Conservation (phyloP, 2,329 filamentous ascomycete genomes). For the Colletotrichum tropicale region DNA sequence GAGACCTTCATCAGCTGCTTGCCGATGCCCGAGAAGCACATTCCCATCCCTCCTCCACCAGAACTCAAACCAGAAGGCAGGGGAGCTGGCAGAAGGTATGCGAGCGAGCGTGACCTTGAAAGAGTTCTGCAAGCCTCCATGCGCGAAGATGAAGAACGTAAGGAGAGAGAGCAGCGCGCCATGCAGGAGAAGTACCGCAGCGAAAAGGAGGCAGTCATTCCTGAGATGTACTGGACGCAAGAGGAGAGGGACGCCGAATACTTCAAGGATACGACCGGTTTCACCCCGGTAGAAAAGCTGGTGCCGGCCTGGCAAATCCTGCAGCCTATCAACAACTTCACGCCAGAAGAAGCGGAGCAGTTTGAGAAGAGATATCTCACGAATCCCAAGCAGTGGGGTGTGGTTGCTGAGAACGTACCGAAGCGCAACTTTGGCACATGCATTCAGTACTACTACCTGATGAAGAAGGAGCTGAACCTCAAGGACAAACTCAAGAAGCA, state of each 20-base stretch:
- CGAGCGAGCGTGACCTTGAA: slow-evolving; percentile 76
- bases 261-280: slow-evolving; percentile 71
- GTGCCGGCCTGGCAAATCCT: slow-evolving; percentile 75
- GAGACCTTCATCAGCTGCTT: slow-evolving; percentile 49
- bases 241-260: slow-evolving; percentile 62
- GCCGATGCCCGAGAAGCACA: slow-evolving; percentile 15
- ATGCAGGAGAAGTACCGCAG: slow-evolving; percentile 74
- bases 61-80: slow-evolving; percentile 64
- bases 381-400: slow-evolving; percentile 82
- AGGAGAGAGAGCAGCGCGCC: slow-evolving; percentile 68
- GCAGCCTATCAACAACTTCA: slow-evolving; percentile 77
- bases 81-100: slow-evolving; percentile 61
- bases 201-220: slow-evolving; percentile 78
- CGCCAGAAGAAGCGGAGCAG: slow-evolving; percentile 68
- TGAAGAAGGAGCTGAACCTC: slow-evolving; percentile 75
- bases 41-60: slow-evolving; percentile 33
- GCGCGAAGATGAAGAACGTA: slow-evolving; percentile 71
- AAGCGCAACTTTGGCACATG: slow-evolving; percentile 77
- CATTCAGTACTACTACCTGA: slow-evolving; percentile 87
- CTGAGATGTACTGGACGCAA: slow-evolving; percentile 69
- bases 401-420: slow-evolving; percentile 71
- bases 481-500: slow-evolving; percentile 77
- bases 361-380: slow-evolving; percentile 80
- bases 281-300: slow-evolving; percentile 67
- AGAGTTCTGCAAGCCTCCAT: slow-evolving; percentile 74